phyloP scores from a whole-genome alignment of 495 filamentous ascomycete genomes.

The Aspergillus sparsus region DNA sequence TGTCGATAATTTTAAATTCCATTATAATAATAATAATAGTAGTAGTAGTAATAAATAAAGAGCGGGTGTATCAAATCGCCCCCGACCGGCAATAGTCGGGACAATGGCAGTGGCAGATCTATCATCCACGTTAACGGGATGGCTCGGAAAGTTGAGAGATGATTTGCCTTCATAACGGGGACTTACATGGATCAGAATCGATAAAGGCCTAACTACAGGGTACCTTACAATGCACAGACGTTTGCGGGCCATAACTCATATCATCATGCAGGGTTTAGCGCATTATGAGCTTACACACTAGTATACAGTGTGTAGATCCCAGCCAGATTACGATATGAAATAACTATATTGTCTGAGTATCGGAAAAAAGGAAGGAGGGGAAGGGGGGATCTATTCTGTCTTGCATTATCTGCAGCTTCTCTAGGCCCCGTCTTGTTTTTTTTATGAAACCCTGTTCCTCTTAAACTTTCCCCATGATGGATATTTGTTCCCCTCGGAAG shows the following conservation, averaged over 20 bases:
- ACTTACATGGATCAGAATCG: background rate
- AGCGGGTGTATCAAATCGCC: background rate
- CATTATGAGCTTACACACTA: background rate
- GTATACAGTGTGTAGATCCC: background rate
- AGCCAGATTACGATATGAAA: background rate
- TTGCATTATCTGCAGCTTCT: background rate
- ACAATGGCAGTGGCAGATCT: background rate
- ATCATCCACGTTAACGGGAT: background rate
- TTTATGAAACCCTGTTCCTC: background rate
- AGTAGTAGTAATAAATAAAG: background rate
- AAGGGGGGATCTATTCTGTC: too few species aligned
- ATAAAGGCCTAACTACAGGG: background rate
- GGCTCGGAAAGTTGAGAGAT: background rate
- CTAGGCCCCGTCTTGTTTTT: background rate
- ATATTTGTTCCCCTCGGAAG: background rate
- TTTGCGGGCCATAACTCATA: constrained; percentile 7
- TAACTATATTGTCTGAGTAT: background rate
- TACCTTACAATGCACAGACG: constrained; percentile 19
- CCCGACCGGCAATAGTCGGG: background rate
- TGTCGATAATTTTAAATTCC: too few species aligned
- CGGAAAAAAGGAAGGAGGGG: background rate
- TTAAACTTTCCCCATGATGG: background rate
- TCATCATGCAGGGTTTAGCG: constrained; percentile 20
- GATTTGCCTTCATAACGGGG: background rate
- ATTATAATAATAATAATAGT: background rate